Conservation (phyloP, 2,329 filamentous ascomycete species). For the Albifimbria verrucaria region DNA sequence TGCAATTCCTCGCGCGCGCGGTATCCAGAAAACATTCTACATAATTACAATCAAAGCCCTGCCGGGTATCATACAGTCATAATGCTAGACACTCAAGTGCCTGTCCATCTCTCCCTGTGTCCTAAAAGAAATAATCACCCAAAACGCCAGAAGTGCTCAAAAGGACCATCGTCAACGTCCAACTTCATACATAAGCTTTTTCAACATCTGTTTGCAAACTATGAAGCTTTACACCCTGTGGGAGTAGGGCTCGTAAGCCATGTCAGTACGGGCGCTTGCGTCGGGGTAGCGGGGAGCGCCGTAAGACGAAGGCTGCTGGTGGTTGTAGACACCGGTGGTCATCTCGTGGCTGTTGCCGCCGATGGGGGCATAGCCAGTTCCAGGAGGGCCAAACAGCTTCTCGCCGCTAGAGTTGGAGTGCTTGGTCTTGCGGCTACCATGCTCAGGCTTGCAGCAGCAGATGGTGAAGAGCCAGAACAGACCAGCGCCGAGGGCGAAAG, state of each 20-base stretch:
- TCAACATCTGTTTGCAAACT: no score
- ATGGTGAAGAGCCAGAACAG: constrained; percentile 82
- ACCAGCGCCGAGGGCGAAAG: constrained; percentile 65
- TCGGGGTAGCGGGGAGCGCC: constrained; percentile 36
- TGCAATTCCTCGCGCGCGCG: no score
- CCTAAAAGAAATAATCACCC: not conserved
- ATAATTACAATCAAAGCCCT: not conserved
- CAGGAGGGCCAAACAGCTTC: constrained; percentile 42
- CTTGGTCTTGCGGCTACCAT: constrained; percentile 28
- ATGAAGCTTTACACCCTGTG: constrained; percentile 46
- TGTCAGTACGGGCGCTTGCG: constrained; percentile 40
- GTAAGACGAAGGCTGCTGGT: constrained; percentile 18
- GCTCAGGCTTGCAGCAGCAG: constrained; percentile 65
- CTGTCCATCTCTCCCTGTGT: not conserved
- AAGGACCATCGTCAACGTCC: constrained; percentile 13
- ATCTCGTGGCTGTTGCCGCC: constrained; percentile 29
- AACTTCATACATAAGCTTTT: not conserved
- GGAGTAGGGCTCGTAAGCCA: constrained; percentile 63
- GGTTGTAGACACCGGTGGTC: constrained; percentile 33
- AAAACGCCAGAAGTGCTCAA: not conserved
- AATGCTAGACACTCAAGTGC: not conserved
- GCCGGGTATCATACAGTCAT: not conserved
- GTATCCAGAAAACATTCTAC: not conserved
- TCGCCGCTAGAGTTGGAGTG: constrained; percentile 39
- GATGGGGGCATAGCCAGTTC: constrained; percentile 37